Base-by-base conservation (phyloP, 2,329 filamentous ascomycete species). In the Atkinsonella hypoxylon region DNA sequence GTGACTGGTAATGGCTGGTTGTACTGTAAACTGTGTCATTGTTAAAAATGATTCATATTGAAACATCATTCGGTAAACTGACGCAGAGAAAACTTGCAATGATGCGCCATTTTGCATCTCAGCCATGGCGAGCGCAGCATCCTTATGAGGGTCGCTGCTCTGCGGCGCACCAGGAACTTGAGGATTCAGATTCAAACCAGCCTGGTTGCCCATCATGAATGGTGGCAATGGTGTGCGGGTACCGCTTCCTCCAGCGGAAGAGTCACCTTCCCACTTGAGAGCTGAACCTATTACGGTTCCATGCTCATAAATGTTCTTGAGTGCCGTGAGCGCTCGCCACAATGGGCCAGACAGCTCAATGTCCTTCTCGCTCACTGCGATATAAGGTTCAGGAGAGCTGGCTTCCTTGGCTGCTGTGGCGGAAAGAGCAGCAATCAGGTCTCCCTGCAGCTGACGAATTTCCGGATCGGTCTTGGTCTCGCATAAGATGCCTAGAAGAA, bases 271-370 rank as follows among this genome's bases (percentile, higher is more conserved):
- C 44, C 71, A 70, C 59, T 75, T 77, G 15, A 75, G 62, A n/a
- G 65, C 64, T 0, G 70, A 67, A 4, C 76, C 77, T 13, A 75
- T 68, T 12, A 83, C 68, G 48, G 73, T 76, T 1, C 81, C 81
- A 62, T 83, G 78, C 58, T 83, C 79, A 59, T 84, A 84, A 2
- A 84, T 83, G 57, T 82, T 83, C 56, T 74, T 79, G 31, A 84
- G 67, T 0, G 81, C 81, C 5, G 73, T 75, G 26, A 84, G 66
- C 1, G 81, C 81, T 49, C 81, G 69, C 51, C 75, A 82, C 2
- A 84, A 63, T 1, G 81, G 81, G 0, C 81, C 81, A 0, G 77
- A 81, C 2, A 82, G 69, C 57, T 81, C 78, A 47, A 82, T 81
- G 43, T 82, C 78, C 56, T 75, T 77, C 58, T 80, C 77, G 1